Base-by-base conservation (phyloP, 1,284 basidiomycete genomes). In the Ustilago lituana region DNA sequence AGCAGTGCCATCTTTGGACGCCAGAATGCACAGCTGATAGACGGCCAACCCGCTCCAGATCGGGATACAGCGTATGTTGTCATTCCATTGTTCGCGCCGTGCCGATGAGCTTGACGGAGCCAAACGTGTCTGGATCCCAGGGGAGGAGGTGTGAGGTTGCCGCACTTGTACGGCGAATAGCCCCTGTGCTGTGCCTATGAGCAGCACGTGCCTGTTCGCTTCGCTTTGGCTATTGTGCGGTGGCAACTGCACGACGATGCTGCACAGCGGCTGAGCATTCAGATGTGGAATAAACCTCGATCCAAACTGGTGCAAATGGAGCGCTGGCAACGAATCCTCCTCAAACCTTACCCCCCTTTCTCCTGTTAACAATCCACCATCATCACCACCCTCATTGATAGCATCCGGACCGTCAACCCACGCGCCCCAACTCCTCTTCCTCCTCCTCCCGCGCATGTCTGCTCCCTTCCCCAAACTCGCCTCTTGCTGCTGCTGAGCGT, bases 281-380 rank as follows among this genome's bases (percentile, higher is more conserved):
- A 76, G 47, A 40, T 76, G 74, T 8, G 74, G 70, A 9, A 76
- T 63, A 46, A 76, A 76, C 27, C 74, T 54, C 17, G 67, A 74
- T 4, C 74, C 74, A 26, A 61, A 72, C 19, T 64, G 55, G 23
- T 68, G 60, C 0, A 64, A 14, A 36, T 76, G 71, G 10, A 76
- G 44, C 4, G 74, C 56, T 17, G 71, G 65, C 22, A 51, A 31
- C 6, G 44, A 27, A n/a, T n/a, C n/a, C n/a, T n/a, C n/a, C n/a
- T n/a, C n/a, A n/a, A n/a, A n/a, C n/a, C n/a, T n/a, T n/a, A n/a
- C n/a, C n/a, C n/a, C n/a, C n/a, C n/a, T n/a, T n/a, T n/a, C n/a
- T n/a, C n/a, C n/a, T n/a, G n/a, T n/a, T n/a, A n/a, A n/a, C n/a
- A n/a, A n/a, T n/a, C n/a, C n/a, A n/a, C n/a, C n/a, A n/a, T n/a